phyloP scores from a whole-genome alignment of 2,329 filamentous ascomycete species.

The Nothophoma quercina region DNA sequence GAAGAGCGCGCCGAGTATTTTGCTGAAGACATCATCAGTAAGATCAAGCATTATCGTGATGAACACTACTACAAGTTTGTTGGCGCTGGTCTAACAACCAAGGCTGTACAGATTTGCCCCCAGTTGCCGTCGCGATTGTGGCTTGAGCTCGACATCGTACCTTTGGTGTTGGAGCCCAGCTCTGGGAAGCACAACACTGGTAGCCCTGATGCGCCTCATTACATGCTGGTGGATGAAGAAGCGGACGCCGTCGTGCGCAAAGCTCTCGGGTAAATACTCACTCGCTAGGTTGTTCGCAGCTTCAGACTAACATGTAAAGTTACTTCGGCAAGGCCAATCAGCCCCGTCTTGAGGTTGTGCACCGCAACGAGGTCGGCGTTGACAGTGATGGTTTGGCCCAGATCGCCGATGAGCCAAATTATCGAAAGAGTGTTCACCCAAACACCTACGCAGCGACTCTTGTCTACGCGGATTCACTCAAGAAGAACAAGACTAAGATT shows the following conservation, averaged over 20 bases:
- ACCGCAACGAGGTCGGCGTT: conserved; percentile 73
- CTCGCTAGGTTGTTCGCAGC: background rate
- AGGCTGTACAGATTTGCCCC: conserved; percentile 68
- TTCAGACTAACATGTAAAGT: conserved; percentile 7
- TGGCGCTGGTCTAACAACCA: conserved; percentile 72
- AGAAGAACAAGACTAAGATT: conserved; percentile 69
- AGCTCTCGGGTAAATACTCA: conserved; percentile 69
- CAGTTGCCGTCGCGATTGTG: conserved; percentile 74
- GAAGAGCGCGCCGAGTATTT: conserved; percentile 44
- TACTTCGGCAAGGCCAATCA: conserved; percentile 75
- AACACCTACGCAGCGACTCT: conserved; percentile 72
- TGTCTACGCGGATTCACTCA: conserved; percentile 69
- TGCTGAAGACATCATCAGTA: conserved; percentile 66
- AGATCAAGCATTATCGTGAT: conserved; percentile 67
- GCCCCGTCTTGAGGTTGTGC: conserved; percentile 72
- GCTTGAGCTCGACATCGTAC: conserved; percentile 78
- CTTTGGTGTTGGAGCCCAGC: conserved; percentile 64
- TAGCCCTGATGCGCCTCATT: conserved; percentile 52
- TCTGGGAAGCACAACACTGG: conserved; percentile 11
- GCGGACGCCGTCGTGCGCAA: conserved; percentile 83
- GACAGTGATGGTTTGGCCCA: conserved; percentile 71
- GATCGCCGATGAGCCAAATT: conserved; percentile 65
- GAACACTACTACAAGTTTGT: conserved; percentile 77
- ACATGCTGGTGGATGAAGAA: conserved; percentile 76
- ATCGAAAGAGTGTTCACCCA: conserved; percentile 66